These are phyloP conservation scores for Albifimbria verrucaria DNA, from an alignment of 2,329 filamentous ascomycete species.

Conservation along the genomic window DNA sequence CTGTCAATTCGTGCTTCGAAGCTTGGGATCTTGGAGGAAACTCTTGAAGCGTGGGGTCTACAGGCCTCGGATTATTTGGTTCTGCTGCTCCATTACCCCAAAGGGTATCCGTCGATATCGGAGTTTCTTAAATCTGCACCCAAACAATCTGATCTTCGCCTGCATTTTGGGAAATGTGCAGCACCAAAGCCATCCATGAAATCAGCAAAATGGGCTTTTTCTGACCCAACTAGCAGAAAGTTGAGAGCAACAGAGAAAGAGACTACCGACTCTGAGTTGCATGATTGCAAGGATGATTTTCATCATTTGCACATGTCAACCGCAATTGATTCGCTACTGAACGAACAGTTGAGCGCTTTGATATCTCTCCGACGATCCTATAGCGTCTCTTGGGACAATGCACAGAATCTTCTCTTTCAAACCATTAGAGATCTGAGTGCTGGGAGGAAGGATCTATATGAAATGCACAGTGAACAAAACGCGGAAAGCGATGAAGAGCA, in stretches of 20 bases:
- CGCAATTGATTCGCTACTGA: conserved; percentile 60
- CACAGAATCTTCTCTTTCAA: conserved; percentile 13
- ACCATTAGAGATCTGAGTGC: too few species aligned
- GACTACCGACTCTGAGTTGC: too few species aligned
- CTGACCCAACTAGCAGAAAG: too few species aligned
- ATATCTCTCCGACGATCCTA: conserved; percentile 54
- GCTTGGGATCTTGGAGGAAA: conserved; percentile 70
- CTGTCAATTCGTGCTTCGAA: conserved; percentile 68
- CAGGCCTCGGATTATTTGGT: conserved; percentile 66
- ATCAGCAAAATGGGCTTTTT: conserved; percentile 43
- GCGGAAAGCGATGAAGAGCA: neutral
- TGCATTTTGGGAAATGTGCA: conserved; percentile 69
- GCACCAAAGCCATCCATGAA: conserved; percentile 65
- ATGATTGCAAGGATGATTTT: conserved; percentile 18
- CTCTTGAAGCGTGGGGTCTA: conserved; percentile 74
- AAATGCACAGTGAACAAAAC: neutral
- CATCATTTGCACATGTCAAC: conserved; percentile 65
- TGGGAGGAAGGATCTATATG: too few species aligned
- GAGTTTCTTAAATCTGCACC: conserved; percentile 42
- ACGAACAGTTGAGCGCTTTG: conserved; percentile 60
- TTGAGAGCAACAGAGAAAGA: too few species aligned
- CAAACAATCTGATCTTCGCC: conserved; percentile 36
- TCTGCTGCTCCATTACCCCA: conserved; percentile 63
- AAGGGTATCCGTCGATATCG: conserved; percentile 60
- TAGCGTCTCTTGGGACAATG: conserved; percentile 58